phyloP scores from a whole-genome alignment of 2,329 filamentous ascomycete species.

The Ceratocystis cubensis region DNA sequence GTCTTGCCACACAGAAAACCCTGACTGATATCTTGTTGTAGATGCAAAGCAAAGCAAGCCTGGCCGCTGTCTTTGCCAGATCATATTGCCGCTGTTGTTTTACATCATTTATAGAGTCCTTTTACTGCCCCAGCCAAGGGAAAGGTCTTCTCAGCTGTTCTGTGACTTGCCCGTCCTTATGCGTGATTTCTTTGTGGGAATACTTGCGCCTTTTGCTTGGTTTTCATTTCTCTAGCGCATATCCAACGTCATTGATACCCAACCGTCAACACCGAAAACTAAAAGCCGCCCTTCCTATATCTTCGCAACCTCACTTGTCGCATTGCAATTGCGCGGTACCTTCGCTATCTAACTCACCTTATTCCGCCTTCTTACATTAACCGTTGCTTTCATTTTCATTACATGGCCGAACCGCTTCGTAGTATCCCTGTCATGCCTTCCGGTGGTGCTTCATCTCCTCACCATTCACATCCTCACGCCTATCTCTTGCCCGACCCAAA shows the following conservation, averaged over 20 bases:
- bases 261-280: background rate
- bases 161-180: background rate
- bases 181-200: background rate
- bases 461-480: background rate
- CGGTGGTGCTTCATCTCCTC: background rate
- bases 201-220: background rate
- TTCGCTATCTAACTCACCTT: background rate
- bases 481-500: conserved; percentile 8
- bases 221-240: conserved; percentile 2
- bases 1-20: background rate
- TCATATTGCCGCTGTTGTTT: background rate
- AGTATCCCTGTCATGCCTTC: background rate
- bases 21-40: background rate
- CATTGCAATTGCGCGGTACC: background rate
- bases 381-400: background rate
- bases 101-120: background rate
- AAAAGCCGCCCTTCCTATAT: background rate
- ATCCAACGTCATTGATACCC: conserved; percentile 19
- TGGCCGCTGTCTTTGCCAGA: no score
- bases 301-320: background rate
- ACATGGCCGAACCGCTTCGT: background rate
- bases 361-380: background rate
- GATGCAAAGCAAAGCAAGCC: background rate
- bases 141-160: background rate
- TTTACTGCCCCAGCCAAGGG: background rate